Evolutionary conservation across 1,284 basidiomycete genomes (phyloP).

Genomic region (Stereum hirsutum): DNA sequence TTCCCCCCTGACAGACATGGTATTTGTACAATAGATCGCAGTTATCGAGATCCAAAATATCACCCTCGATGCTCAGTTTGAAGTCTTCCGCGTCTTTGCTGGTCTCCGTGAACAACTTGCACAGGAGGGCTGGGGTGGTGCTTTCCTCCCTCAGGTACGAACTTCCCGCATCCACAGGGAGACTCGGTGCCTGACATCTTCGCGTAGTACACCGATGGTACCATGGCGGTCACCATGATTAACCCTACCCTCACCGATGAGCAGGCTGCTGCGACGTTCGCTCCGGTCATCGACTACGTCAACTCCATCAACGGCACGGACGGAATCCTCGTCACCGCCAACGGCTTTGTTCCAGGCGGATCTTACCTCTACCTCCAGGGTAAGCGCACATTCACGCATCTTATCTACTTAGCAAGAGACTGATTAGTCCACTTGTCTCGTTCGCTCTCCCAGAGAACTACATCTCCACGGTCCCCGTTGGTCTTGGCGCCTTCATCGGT

Average conservation of each 20-base stretch:
- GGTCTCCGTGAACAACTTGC: slow-evolving; percentile 25
- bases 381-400: too few species aligned
- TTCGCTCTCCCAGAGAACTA: too few species aligned
- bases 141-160: not conserved
- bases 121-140: slow-evolving; percentile 45
- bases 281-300: slow-evolving; percentile 21
- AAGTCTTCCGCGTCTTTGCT: slow-evolving; percentile 16
- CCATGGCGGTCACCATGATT: slow-evolving; percentile 11
- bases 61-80: slow-evolving; percentile 10
- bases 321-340: too few species aligned
- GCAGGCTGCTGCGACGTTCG: slow-evolving; percentile 21
- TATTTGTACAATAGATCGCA: slow-evolving; percentile 13
- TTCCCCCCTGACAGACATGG: not conserved
- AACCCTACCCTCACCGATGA: slow-evolving; percentile 18
- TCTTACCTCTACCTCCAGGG: too few species aligned
- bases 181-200: slow-evolving; percentile 2
- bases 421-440: too few species aligned
- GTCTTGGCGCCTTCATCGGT: too few species aligned
- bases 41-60: slow-evolving; percentile 11
- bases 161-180: too few species aligned
- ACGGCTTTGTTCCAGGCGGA: too few species aligned
- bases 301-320: slow-evolving; percentile 20
- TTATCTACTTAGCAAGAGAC: too few species aligned
- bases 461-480: too few species aligned
- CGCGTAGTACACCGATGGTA: not conserved